A percentile compares a stretch with the other conserved stretches of the same genome.
These are phyloP conservation scores for Cryphonectria radicalis DNA, from an alignment of 2,329 filamentous ascomycete species.

Conservation along the genomic window DNA sequence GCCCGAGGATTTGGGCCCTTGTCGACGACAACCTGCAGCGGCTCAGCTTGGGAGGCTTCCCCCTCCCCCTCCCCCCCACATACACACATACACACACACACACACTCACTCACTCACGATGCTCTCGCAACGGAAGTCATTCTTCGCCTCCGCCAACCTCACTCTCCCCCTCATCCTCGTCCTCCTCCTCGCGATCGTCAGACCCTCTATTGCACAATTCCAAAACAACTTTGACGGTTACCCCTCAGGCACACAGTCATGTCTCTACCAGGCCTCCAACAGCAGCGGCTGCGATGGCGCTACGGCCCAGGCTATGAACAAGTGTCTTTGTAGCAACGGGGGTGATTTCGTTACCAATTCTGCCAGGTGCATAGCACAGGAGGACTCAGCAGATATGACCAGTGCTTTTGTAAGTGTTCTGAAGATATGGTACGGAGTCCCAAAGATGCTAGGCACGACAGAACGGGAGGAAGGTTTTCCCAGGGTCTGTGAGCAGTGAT, in stretches of 20 bases:
- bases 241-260: conserved; percentile 46
- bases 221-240: conserved; percentile 50
- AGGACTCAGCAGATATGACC: conserved; percentile 43
- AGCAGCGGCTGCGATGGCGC: conserved; percentile 46
- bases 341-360: conserved; percentile 53
- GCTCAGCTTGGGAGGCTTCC: neutral
- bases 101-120: neutral
- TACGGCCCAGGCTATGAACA: conserved; percentile 47
- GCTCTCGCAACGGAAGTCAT: neutral
- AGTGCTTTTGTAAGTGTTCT: conserved; percentile 40
- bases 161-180: conserved; percentile 35
- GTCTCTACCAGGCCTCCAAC: conserved; percentile 48
- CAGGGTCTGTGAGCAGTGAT: neutral
- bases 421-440: neutral
- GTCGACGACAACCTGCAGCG: neutral
- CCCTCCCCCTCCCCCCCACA: too few species aligned
- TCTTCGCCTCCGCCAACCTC: conserved; percentile 26
- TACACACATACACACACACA: too few species aligned
- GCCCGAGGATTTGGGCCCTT: neutral
- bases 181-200: conserved; percentile 34
- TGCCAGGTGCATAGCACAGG: conserved; percentile 50
- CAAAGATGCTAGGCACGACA: neutral
- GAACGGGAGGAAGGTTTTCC: neutral
- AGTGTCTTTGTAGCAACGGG: conserved; percentile 54
- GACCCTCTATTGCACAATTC: conserved; percentile 34